Evolutionary conservation across 768 basidiomycete species (phyloP), one percentile per base, ranked within the genome.

Genomic region (Pleurotus citrinopileatus): DNA sequence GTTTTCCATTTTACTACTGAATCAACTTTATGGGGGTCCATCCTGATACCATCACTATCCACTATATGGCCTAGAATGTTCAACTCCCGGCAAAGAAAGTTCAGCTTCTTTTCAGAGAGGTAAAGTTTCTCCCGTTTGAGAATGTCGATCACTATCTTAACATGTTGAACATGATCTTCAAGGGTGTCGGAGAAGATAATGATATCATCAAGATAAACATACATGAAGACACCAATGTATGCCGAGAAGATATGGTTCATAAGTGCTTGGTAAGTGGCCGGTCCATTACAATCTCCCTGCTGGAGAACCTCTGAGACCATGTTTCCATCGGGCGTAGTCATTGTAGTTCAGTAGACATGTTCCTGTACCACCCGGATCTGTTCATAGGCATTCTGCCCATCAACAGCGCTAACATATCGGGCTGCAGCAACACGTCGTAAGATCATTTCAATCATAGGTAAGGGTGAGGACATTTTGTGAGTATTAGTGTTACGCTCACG

Each of bases 21-120:
- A 26, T 77, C 70, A 0, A 80, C 74, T 38, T 79, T 80, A 17
- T 71, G 58, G 0, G 73, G 73, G 32, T 79, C 75, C 73, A 78
- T 77, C 0, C 47, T 45, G 19, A 80, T 75, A 0, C 77, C 74
- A 0, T 68, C n/a, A 15, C 71, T 63, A 19, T 69, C 65, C 1
- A 80, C 54, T 0, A 75, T 47, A 7, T 65, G 61, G 0, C 73
- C 71, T 0, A 75, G 54, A 2, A 74, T 46, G 22, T 71, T 67
- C n/a, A 73, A 27, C 28, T 65, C 61, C 0, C 50, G 5, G 0
- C 54, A 55, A 0, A 77, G 55, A 32, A 76, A 70, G 0, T 64
- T 55, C 0, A 74, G 61, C 54, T 79, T 78, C 0, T 57, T 32
- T 2, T 58, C 43, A 29, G 67, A 72, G 0, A 76, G 60, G 63